A percentile compares a stretch with the other conserved stretches of the same genome.
Conservation (phyloP, 192 early-diverging fungal genomes). For the Backusella luteola region DNA sequence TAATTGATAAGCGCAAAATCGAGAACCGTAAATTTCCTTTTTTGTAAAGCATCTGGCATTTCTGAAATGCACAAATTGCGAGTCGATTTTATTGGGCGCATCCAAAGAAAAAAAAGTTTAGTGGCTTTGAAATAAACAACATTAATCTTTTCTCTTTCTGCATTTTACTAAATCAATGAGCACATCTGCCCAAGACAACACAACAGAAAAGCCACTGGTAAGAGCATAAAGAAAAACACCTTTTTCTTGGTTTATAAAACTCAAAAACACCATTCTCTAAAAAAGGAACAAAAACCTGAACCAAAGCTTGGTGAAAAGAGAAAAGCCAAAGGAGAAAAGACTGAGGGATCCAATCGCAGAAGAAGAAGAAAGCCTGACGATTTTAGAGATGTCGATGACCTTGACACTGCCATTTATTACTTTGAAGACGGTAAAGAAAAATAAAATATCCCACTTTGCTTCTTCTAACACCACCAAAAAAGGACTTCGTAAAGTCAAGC, state of each 20-base stretch:
- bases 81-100: too few relatives aligned
- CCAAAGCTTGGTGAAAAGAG: background rate
- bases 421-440: conserved; percentile 55
- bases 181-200: background rate
- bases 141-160: background rate
- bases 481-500: conserved; percentile 80
- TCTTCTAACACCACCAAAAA: background rate
- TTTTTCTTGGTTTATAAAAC: background rate
- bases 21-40: too few relatives aligned
- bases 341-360: background rate
- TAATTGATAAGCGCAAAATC: too few relatives aligned
- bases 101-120: background rate
- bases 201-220: background rate
- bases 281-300: background rate
- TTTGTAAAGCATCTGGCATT: too few relatives aligned
- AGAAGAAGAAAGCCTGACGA: conserved; percentile 23
- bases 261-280: too few relatives aligned
- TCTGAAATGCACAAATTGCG: too few relatives aligned
- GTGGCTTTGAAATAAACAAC: background rate
- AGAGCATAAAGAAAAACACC: background rate
- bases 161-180: background rate
- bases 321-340: background rate
- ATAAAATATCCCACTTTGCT: background rate
- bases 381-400: conserved; percentile 36
- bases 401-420: conserved; percentile 48